Conservation (phyloP, 169 alveolate species). For the Fabrea salina region DNA sequence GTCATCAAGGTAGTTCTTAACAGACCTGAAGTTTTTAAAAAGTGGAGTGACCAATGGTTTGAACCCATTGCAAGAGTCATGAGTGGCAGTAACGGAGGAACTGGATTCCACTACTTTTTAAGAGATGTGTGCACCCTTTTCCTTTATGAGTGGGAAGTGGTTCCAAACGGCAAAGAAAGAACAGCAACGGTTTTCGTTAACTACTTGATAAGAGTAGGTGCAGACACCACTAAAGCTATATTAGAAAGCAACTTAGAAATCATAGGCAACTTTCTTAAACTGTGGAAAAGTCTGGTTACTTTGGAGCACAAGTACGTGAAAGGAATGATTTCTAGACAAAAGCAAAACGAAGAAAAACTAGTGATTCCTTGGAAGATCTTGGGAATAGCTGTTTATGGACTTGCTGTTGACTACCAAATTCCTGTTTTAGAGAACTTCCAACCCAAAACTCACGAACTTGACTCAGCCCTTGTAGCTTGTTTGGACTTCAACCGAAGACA, state of each 20-base stretch:
- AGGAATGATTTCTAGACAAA: slow-evolving; percentile 66
- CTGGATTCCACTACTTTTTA: slow-evolving; percentile 84
- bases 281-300: slow-evolving; percentile 62
- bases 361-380: not conserved
- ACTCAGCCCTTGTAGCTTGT: slow-evolving; percentile 23
- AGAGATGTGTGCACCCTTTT: slow-evolving; percentile 78
- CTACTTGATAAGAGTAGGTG: slow-evolving; percentile 62
- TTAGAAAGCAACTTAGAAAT: slow-evolving; percentile 74
- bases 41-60: slow-evolving; percentile 70
- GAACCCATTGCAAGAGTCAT: slow-evolving; percentile 62
- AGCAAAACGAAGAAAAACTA: slow-evolving; percentile 39
- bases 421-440: not conserved
- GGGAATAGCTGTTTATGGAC: slow-evolving; percentile 20
- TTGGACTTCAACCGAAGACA: slow-evolving; percentile 29
- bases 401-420: not conserved
- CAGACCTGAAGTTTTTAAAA: slow-evolving; percentile 62
- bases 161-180: slow-evolving; percentile 34
- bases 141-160: slow-evolving; percentile 53
- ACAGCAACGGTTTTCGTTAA: slow-evolving; percentile 34
- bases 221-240: slow-evolving; percentile 68
- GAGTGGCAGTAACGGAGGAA: slow-evolving; percentile 72
- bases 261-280: slow-evolving; percentile 59
- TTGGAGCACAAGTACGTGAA: slow-evolving; percentile 56
- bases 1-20: slow-evolving; percentile 73
- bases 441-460: not conserved